Evolutionary conservation across 2,329 filamentous ascomycete genomes (phyloP).

Genomic region (Cladosporium sp.): DNA sequence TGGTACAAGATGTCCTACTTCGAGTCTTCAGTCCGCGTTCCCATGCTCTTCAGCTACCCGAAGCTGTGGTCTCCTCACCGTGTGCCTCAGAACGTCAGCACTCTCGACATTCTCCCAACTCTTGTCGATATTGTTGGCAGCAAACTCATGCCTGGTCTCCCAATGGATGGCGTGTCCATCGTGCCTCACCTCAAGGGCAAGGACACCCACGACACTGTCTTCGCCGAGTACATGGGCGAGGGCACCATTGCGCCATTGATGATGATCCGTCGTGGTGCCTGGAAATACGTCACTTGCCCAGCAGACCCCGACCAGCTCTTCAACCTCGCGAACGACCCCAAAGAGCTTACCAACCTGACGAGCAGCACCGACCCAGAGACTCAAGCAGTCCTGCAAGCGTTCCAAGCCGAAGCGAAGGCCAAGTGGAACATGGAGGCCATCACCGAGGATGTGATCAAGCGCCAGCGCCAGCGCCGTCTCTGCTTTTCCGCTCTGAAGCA

Average conservation of each 20-base stretch:
- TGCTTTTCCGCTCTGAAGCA: constrained; percentile 75
- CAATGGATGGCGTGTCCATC: constrained; percentile 79
- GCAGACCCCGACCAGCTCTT: constrained; percentile 80
- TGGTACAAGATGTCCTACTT: constrained; percentile 99
- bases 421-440: constrained; percentile 81
- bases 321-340: constrained; percentile 69
- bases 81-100: constrained; percentile 80
- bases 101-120: constrained; percentile 83
- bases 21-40: constrained; percentile 83
- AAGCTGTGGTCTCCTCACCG: constrained; percentile 68
- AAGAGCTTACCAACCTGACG: constrained; percentile 70
- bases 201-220: constrained; percentile 75
- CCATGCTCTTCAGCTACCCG: constrained; percentile 78
- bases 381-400: constrained; percentile 49
- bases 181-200: constrained; percentile 68
- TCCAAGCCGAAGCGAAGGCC: constrained; percentile 65
- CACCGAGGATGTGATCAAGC: constrained; percentile 66
- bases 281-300: constrained; percentile 87
- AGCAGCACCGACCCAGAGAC: constrained; percentile 35
- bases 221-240: constrained; percentile 92
- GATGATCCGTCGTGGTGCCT: constrained; percentile 86
- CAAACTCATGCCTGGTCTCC: constrained; percentile 63
- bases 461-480: constrained; percentile 72
- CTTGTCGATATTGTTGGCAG: constrained; percentile 77
- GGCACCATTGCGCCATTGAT: constrained; percentile 83